Percentiles rank a stretch among this genome's conserved stretches.
phyloP scores from a whole-genome alignment of 2,329 filamentous ascomycete species.

The Diaporthe nobilis region DNA sequence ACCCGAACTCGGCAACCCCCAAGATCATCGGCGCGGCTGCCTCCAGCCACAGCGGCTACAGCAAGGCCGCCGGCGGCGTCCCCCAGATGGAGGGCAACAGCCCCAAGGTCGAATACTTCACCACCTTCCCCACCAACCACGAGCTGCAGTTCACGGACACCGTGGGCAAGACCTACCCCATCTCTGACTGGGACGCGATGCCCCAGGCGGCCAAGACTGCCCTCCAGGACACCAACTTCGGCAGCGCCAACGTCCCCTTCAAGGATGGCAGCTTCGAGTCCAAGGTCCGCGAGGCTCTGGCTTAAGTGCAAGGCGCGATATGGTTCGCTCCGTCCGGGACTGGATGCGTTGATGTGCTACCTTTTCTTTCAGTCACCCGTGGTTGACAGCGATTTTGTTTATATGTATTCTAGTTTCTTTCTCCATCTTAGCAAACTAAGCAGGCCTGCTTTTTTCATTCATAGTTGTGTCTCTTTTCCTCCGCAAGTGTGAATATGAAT shows the following conservation, averaged over 20 bases:
- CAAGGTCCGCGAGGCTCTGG: slow-evolving; percentile 29
- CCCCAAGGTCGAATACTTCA: slow-evolving; percentile 52
- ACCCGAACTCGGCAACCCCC: slow-evolving; percentile 42
- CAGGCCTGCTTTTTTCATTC: neutral
- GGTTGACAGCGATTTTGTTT: neutral
- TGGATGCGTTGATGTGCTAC: neutral
- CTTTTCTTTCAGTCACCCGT: neutral
- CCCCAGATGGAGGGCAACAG: slow-evolving; percentile 42
- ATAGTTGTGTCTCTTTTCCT: too few relatives aligned
- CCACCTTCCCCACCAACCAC: slow-evolving; percentile 52
- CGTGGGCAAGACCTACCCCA: slow-evolving; percentile 52
- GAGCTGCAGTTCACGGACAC: slow-evolving; percentile 54
- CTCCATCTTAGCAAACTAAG: neutral
- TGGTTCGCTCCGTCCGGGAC: neutral
- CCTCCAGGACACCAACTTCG: slow-evolving; percentile 55
- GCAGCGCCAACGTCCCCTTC: slow-evolving; percentile 57
- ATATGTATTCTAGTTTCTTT: neutral
- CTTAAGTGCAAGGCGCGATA: neutral
- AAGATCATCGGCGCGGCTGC: slow-evolving; percentile 52
- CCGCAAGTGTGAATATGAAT: neutral
- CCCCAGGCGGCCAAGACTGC: slow-evolving; percentile 50
- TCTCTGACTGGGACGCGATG: slow-evolving; percentile 59
- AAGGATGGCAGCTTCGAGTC: slow-evolving; percentile 43
- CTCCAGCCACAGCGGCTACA: slow-evolving; percentile 54
- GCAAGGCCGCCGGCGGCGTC: slow-evolving; percentile 45